Evolutionary conservation across 495 filamentous ascomycete species (phyloP), one percentile per base, ranked within the genome.

Genomic region (Lasiosphaeria ovina): DNA sequence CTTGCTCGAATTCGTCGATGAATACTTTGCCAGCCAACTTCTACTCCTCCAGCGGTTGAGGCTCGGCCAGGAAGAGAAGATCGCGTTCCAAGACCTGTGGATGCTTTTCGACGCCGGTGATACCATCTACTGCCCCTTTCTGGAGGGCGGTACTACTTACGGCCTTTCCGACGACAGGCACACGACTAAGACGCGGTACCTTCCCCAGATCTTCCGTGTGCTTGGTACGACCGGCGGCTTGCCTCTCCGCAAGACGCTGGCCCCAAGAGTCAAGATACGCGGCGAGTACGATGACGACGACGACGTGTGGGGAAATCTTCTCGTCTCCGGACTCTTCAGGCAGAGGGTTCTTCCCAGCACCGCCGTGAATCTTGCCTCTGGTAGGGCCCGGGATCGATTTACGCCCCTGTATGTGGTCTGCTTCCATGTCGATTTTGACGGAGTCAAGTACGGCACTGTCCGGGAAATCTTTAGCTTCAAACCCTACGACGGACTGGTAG

Each of bases 381-480:
- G n/a, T n/a, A 62, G 35, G 6, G 12, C 52, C n/a, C 24, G 55
- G 7, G 32, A 53, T 2, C 54, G 6, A 3, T 58, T 44, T 14
- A 50, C 36, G 2, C 40, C 42, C 36, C 17, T 66, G 10, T 24
- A 48, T 11, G 57, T 66, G 0, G 16, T 55, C 34, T 69, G 72
- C 45, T 63, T 67, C 11, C 67, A 73, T 33, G 58, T 77, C 31
- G 71, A 76, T 55, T 77, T 73, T 51, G 66, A 77, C 61, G 76
- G 76, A 0, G 64, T 61, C 14, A 57, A 69, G 36, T 71, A 73
- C 31, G 77, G 76, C 1, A 64, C 71, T 2, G 67, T 74, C 8
- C 53, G 61, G 16, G 60, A 65, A 31, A 47, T 57, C 4, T 66
- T 79, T 50, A 53, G 45, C 6, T 62, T 79, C 58, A 57, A 60